Conservation (phyloP, 208 protist species). For the Crithidia acanthocephali region DNA sequence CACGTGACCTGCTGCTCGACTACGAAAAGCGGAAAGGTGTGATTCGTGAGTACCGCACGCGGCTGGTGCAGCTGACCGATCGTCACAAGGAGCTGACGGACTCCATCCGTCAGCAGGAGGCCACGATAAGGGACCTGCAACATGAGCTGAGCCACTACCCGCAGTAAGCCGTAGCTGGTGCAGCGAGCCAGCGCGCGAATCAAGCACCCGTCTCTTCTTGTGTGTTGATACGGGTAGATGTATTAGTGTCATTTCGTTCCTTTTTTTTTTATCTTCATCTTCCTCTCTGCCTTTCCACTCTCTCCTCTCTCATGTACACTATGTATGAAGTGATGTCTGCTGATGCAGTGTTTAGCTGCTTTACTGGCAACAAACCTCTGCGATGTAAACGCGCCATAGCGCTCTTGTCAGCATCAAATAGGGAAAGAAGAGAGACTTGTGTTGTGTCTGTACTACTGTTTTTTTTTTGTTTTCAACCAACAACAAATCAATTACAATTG, state of each 20-base stretch:
- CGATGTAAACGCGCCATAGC: no score
- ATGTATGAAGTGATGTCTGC: no score
- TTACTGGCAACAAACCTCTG: no score
- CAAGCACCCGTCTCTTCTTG: background rate
- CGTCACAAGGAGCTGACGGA: constrained; percentile 71
- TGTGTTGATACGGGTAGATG: no score
- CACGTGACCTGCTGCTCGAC: constrained; percentile 94
- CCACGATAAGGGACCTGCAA: constrained; percentile 58
- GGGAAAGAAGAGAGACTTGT: no score
- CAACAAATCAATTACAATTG: no score
- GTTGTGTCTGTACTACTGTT: no score
- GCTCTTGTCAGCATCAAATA: no score
- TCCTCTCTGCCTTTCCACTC: no score
- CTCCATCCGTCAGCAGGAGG: constrained; percentile 61
- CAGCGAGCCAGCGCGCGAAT: background rate
- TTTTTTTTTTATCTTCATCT: background rate
- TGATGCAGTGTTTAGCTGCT: no score
- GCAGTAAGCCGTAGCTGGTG: constrained; percentile 1
- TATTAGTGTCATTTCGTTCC: background rate
- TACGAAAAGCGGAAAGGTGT: constrained; percentile 93
- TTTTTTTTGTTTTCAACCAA: no score
- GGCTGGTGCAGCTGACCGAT: constrained; percentile 82
- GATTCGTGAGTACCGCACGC: constrained; percentile 70
- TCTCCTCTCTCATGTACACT: no score
- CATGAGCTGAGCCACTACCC: constrained; percentile 73